phyloP scores from a whole-genome alignment of 208 protist genomes.

The Trypanosoma boissoni region DNA sequence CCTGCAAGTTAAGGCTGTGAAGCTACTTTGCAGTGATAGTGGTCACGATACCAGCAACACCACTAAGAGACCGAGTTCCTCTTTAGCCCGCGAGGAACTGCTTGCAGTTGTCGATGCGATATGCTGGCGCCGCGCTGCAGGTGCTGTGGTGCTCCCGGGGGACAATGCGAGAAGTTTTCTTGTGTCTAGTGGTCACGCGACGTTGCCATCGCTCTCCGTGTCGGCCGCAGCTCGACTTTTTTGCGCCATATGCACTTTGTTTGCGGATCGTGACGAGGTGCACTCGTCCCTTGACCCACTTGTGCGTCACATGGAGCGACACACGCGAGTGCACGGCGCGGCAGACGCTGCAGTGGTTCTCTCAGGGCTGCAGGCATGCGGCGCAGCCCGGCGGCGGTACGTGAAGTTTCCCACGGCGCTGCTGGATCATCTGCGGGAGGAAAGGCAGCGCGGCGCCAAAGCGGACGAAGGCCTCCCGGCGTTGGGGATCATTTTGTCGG shows the following conservation, averaged over 20 bases:
- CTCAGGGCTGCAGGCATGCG: constrained; percentile 9
- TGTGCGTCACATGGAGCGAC: constrained; percentile 21
- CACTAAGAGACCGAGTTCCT: background rate
- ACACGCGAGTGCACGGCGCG: constrained; percentile 19
- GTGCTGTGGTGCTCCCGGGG: background rate
- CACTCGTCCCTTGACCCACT: constrained; percentile 18
- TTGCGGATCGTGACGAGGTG: background rate
- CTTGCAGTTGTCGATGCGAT: constrained; percentile 14
- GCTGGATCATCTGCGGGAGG: constrained; percentile 15
- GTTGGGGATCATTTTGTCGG: constrained; percentile 5
- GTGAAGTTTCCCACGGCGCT: constrained; percentile 19
- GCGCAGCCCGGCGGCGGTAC: constrained; percentile 16
- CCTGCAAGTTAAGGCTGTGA: constrained; percentile 14
- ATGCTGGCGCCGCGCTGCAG: constrained; percentile 20
- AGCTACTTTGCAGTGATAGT: constrained; percentile 3
- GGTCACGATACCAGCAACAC: no score
- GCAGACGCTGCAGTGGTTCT: constrained; percentile 10
- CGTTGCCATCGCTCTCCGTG: constrained; percentile 10
- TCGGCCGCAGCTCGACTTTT: constrained; percentile 15
- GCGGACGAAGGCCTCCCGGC: background rate
- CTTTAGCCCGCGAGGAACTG: constrained; percentile 13
- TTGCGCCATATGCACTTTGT: constrained; percentile 16
- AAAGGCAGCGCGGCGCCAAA: background rate
- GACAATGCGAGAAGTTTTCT: background rate
- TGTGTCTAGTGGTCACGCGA: background rate